Evolutionary conservation across 192 early-diverging fungal species (phyloP).

Genomic region (Geosiphon pyriformis): DNA sequence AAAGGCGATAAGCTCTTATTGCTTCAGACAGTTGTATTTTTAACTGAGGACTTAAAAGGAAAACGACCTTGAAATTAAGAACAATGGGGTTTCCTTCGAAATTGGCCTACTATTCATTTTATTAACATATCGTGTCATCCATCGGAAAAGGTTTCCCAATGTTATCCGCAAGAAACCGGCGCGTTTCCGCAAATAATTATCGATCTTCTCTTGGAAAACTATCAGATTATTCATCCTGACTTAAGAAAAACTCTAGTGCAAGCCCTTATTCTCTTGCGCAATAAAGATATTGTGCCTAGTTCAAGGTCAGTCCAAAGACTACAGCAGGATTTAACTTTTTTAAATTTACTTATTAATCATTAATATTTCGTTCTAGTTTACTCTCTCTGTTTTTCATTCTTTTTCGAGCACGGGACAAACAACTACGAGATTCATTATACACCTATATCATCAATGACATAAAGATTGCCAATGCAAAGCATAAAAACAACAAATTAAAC

Average conservation of each 20-base stretch:
- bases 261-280: constrained; percentile 78
- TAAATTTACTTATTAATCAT: constrained; percentile 5
- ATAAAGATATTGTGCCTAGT: constrained; percentile 65
- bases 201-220: constrained; percentile 73
- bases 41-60: no score
- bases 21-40: no score
- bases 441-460: constrained; percentile 94
- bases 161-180: constrained; percentile 78
- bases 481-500: constrained; percentile 97
- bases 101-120: no score
- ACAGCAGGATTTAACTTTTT: background rate
- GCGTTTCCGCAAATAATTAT: constrained; percentile 83
- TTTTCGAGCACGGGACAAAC: constrained; percentile 91
- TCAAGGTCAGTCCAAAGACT: constrained; percentile 17
- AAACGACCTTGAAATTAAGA: no score
- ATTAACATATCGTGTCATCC: no score
- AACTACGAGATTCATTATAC: constrained; percentile 83
- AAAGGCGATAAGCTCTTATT: no score
- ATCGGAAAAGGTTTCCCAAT: constrained; percentile 76
- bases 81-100: no score
- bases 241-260: constrained; percentile 85
- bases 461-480: constrained; percentile 84
- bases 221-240: constrained; percentile 75
- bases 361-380: constrained; percentile 29
- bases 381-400: constrained; percentile 95